Evolutionary conservation across 345 rosid species (phyloP).

Genomic region (Kernera saxatilis): DNA sequence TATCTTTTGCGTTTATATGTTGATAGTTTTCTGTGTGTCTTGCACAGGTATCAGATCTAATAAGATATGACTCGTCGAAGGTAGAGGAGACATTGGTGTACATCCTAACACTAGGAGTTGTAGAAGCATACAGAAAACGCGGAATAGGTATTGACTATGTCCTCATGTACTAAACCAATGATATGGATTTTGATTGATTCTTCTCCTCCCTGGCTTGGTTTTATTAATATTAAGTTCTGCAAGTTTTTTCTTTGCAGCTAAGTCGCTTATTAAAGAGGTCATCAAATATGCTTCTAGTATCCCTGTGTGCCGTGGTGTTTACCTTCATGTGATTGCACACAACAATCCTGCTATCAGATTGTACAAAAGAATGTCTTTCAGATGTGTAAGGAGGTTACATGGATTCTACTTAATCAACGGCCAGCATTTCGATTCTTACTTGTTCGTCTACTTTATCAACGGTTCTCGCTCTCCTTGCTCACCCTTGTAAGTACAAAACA

Average conservation of each 20-base stretch:
- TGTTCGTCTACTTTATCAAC: constrained; percentile 78
- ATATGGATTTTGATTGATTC: neutral
- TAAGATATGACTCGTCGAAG: constrained; percentile 58
- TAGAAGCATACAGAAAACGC: constrained; percentile 68
- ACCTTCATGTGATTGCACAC: constrained; percentile 92
- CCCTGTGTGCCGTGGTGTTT: constrained; percentile 68
- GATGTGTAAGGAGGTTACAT: constrained; percentile 61
- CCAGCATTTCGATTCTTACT: constrained; percentile 76
- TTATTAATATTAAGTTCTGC: constrained; percentile 3
- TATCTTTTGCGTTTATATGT: neutral
- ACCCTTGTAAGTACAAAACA: constrained; percentile 57
- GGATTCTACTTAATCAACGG: constrained; percentile 76
- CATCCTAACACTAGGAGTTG: constrained; percentile 85
- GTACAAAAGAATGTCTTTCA: constrained; percentile 86
- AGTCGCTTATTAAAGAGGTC: constrained; percentile 69
- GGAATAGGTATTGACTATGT: constrained; percentile 59
- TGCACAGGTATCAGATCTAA: constrained; percentile 77
- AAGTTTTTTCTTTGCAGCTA: constrained; percentile 42
- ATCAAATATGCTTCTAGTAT: constrained; percentile 65
- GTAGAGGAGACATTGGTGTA: constrained; percentile 79
- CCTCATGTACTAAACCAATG: neutral
- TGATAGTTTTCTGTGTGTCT: neutral
- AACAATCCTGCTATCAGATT: constrained; percentile 79
- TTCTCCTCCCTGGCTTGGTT: constrained; percentile 9
- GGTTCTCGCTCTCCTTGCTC: constrained; percentile 89